Evolutionary conservation across 2,329 filamentous ascomycete genomes (phyloP), one percentile per base, ranked within the genome.

Genomic region (Drechslera avenae): DNA sequence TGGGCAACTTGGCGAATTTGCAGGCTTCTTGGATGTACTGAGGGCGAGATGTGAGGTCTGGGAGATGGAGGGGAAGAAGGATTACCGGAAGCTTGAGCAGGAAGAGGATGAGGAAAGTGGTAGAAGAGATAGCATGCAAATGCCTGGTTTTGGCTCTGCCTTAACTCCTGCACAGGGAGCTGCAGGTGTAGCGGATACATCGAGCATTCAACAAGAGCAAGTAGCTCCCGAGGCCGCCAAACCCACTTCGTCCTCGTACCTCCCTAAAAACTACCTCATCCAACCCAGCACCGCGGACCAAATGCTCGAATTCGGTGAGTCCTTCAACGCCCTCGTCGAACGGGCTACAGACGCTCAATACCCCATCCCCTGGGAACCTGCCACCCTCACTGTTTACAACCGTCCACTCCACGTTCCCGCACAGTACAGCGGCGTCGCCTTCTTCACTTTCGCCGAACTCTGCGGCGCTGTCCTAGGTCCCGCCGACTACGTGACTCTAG

Each of bases 401-500:
- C 83, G 89, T 30, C 77, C 75, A 1, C 76, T 92, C 2, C 64
- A 70, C 1, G 80, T 90, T 2, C 84, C 86, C 1, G 77, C 78
- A 3, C 81, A 86, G 31, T 73, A 81, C 55, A 73, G 81, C 19
- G 84, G 86, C 14, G 74, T 82, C 1, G 81, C 85, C 0, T 79
- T 80, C 46, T 91, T 88, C 83, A 81, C 83, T 8, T 94, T 93
- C 62, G 64, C 78, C 12, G 81, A 87, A 30, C 81, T 93, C 1
- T 90, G 89, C 50, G 80, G 81, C 52, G 75, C 73, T 5, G 73
- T 73, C 5, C 85, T 91, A 36, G 90, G 90, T 0, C 89, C 89
- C 1, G 90, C 90, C 21, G 90, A 94, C 75, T 94, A 92, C 73
- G 88, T 92, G 46, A 88, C 87, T 1, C 82, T 94, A 68, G 88